Conservation (phyloP, 305 asterid species). For the Plantago lanceolata region DNA sequence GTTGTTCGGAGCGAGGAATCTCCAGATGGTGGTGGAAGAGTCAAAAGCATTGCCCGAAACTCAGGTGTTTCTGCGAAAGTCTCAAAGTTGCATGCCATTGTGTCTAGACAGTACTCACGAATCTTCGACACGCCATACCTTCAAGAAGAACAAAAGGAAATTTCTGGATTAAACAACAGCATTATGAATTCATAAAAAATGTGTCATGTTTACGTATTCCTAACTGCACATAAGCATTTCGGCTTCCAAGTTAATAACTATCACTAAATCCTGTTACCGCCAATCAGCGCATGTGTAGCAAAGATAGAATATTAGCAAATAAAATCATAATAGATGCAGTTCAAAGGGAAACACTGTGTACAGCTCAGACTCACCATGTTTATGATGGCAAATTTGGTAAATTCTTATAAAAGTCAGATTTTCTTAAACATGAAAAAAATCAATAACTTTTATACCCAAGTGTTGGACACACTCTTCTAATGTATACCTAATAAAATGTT, state of each 20-base stretch:
- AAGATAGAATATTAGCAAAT: too few species aligned
- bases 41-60: constrained; percentile 84
- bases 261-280: too few species aligned
- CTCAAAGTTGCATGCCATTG: constrained; percentile 81
- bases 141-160: constrained; percentile 20
- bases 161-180: constrained; percentile 18
- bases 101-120: constrained; percentile 76
- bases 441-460: too few species aligned
- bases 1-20: constrained; percentile 79
- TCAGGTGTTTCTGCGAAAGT: constrained; percentile 67
- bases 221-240: background rate
- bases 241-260: background rate
- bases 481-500: too few species aligned
- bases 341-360: too few species aligned
- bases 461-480: too few species aligned
- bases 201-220: background rate
- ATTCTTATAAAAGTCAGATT: too few species aligned
- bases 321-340: too few species aligned
- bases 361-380: too few species aligned
- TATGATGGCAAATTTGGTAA: too few species aligned
- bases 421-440: too few species aligned
- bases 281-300: background rate
- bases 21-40: constrained; percentile 92
- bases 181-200: background rate
- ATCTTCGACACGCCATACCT: constrained; percentile 87